Evolutionary conservation across 2,329 filamentous ascomycete genomes (phyloP).

Genomic region (Alternaria infectoria): DNA sequence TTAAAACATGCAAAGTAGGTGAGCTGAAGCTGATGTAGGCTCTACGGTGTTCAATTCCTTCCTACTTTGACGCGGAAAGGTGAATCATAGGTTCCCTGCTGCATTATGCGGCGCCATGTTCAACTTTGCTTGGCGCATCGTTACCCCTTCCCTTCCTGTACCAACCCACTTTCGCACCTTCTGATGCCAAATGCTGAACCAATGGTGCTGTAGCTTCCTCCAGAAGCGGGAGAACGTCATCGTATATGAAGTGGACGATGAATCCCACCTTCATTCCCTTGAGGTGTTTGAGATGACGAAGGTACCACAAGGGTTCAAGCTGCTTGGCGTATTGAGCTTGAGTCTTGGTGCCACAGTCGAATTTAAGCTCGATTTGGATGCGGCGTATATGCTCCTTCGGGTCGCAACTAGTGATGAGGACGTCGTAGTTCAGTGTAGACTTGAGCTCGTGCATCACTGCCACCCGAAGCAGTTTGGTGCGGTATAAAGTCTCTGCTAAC

Average conservation of each 20-base stretch:
- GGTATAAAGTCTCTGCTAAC: not conserved
- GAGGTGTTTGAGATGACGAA: not conserved
- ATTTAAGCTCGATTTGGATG: not conserved
- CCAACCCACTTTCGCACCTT: not conserved
- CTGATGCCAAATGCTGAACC: not conserved
- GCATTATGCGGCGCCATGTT: not conserved
- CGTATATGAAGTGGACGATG: not conserved
- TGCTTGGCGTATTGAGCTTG: not conserved
- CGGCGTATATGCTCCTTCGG: not conserved
- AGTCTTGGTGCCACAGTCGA: not conserved
- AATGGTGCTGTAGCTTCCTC: not conserved
- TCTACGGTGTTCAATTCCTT: not conserved
- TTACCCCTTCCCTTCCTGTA: not conserved
- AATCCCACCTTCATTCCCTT: not conserved
- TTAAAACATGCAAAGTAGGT: not conserved
- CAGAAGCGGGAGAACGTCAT: not conserved
- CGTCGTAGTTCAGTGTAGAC: not conserved
- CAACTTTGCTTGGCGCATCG: not conserved
- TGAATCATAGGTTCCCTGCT: not conserved
- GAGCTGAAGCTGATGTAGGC: not conserved
- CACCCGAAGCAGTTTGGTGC: not conserved
- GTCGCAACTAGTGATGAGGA: not conserved
- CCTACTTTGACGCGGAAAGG: not conserved
- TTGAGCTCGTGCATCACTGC: not conserved
- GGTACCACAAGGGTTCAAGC: not conserved